Percentiles rank a stretch among this genome's conserved stretches.
These are phyloP conservation scores for Backusella psychrophila DNA, from an alignment of 192 early-diverging fungal species.

Conservation along the genomic window DNA sequence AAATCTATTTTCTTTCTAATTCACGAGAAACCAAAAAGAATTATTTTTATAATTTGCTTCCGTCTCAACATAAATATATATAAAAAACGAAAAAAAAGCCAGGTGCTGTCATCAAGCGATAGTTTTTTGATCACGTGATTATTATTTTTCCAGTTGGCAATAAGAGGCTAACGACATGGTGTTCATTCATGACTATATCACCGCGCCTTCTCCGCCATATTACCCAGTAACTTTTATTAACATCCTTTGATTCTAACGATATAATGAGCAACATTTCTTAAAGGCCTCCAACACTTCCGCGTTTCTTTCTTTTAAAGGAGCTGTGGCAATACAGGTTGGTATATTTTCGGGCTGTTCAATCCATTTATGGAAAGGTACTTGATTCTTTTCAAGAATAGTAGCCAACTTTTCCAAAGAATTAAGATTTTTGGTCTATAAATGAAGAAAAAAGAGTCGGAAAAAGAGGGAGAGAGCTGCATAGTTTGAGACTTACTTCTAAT, in stretches of 20 bases:
- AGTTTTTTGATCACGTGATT: background rate
- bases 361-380: conserved; percentile 66
- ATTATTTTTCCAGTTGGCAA: background rate
- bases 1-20: background rate
- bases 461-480: background rate
- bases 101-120: background rate
- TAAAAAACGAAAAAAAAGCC: background rate
- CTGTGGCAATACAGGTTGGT: conserved; percentile 67
- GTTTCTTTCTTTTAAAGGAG: conserved; percentile 56
- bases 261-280: conserved; percentile 44
- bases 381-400: conserved; percentile 47
- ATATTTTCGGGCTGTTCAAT: conserved; percentile 78
- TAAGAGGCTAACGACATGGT: background rate
- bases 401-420: conserved; percentile 58
- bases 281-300: conserved; percentile 44
- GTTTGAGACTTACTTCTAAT: conserved; percentile 48
- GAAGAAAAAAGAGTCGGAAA: background rate
- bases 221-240: background rate
- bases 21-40: background rate
- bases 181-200: background rate
- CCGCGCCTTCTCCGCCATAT: background rate
- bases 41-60: background rate
- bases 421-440: conserved; percentile 60
- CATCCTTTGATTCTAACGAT: conserved; percentile 15
- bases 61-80: too few species aligned